Conservation (phyloP, 129 eudicot species). For the Helichrysum umbraculigerum region DNA sequence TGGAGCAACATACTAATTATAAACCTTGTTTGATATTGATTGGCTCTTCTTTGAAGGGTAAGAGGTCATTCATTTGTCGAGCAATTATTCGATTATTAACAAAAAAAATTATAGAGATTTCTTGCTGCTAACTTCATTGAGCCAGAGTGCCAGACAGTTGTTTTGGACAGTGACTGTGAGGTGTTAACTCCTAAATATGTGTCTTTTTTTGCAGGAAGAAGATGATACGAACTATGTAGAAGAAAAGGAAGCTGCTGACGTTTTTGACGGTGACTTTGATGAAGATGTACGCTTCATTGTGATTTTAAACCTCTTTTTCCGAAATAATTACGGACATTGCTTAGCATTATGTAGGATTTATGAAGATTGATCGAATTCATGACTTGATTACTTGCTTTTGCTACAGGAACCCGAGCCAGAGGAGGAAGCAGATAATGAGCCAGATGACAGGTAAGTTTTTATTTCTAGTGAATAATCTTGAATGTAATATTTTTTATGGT, state of each 20-base stretch:
- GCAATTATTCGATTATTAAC: not conserved
- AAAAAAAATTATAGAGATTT: not conserved
- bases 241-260: slow-evolving; percentile 83
- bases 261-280: slow-evolving; percentile 94
- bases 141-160: not conserved
- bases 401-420: slow-evolving; percentile 86
- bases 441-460: slow-evolving; percentile 63
- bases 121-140: not conserved
- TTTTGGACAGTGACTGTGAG: not conserved
- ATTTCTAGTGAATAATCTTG: not conserved
- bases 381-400: slow-evolving; percentile 22
- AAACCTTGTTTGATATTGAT: too few species aligned
- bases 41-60: too few species aligned
- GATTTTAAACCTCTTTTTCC: slow-evolving; percentile 9
- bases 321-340: not conserved
- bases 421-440: slow-evolving; percentile 76
- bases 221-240: slow-evolving; percentile 77
- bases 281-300: slow-evolving; percentile 59
- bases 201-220: slow-evolving; percentile 61
- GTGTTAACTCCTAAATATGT: not conserved
- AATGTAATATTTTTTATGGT: not conserved
- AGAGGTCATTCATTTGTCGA: too few species aligned
- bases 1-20: not conserved
- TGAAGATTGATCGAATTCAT: slow-evolving; percentile 5
- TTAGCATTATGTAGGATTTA: not conserved